Evolutionary conservation across 2,329 filamentous ascomycete species (phyloP), one percentile per base, ranked within the genome.

Genomic region (Xylaria sp.): DNA sequence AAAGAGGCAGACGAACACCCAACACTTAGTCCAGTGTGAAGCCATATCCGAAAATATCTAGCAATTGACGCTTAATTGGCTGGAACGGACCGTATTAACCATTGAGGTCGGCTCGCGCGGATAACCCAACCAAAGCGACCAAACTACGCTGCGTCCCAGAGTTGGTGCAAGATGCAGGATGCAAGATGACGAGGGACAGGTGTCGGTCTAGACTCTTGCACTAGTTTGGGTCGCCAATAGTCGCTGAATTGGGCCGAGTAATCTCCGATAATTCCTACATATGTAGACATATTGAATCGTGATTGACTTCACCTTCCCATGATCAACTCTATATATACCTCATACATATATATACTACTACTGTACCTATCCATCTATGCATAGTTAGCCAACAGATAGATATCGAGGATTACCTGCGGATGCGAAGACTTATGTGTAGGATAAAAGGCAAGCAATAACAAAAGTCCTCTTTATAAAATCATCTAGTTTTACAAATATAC

Each of bases 1-100:
- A 54, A 72, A 68, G n/a, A 72, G 60, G 37, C 63, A 65, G 69
- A 63, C 53, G 9, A 69, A 29, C 55, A 70, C 40, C 65, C 70
- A 69, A 57, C 42, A 57, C n/a, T 40, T 63, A 16, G 40, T 18
- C 47, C 59, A 58, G 5, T 37, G 53, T 12, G 63, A 50, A 6
- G 65, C 54, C 70, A 72, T 72, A 4, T 48, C 47, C 47, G 9
- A 27, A 37, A 13, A 16, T 37, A 23, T 51, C 23, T 58, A 50
- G 25, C 60, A 47, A 37, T 51, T 23, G 29, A 13, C 23, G 47
- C 13, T 54, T 48, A 47, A 21, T 8, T 12, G 10, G 48, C 35
- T 44, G 9, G 21, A n/a, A 16, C 37, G 42, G 13, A 27, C 13
- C 21, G 37, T n/a, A 53, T 57, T 57, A 40, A 40, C 37, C 13